These are phyloP conservation scores for Xylaria hypoxylon DNA, from an alignment of 2,329 filamentous ascomycete genomes.

Conservation along the genomic window DNA sequence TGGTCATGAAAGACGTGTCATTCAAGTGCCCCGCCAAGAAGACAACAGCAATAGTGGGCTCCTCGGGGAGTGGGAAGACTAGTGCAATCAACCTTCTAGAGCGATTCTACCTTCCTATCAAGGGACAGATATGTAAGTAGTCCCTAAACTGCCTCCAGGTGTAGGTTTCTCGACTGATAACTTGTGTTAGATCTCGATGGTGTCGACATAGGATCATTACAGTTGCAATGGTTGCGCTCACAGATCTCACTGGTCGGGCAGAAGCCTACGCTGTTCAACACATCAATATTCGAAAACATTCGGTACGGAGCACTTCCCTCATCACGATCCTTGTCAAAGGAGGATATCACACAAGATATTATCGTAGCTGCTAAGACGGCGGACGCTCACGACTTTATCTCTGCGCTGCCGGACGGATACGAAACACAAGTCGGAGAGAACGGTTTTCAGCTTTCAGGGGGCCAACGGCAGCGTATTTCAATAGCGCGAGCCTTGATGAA, in stretches of 20 bases:
- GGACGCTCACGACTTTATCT: slow-evolving; percentile 75
- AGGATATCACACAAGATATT: slow-evolving; percentile 65
- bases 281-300: slow-evolving; percentile 71
- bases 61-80: slow-evolving; percentile 77
- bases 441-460: slow-evolving; percentile 73
- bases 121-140: slow-evolving; percentile 44
- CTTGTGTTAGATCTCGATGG: slow-evolving; percentile 55
- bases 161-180: no score
- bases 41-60: slow-evolving; percentile 76
- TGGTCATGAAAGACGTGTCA: slow-evolving; percentile 67
- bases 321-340: slow-evolving; percentile 59
- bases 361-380: slow-evolving; percentile 71
- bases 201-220: slow-evolving; percentile 64
- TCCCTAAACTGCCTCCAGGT: background rate
- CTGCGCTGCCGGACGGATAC: slow-evolving; percentile 69
- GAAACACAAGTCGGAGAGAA: slow-evolving; percentile 72
- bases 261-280: slow-evolving; percentile 73
- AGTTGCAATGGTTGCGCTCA: slow-evolving; percentile 69
- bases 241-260: slow-evolving; percentile 73
- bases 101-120: slow-evolving; percentile 67
- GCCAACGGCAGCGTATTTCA: slow-evolving; percentile 59
- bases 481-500: slow-evolving; percentile 71
- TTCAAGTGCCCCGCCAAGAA: slow-evolving; percentile 69
- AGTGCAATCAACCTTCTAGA: slow-evolving; percentile 76
- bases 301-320: slow-evolving; percentile 65